phyloP scores from a whole-genome alignment of 805 yeast genomes.

The Wickerhamomyces xylosicus region DNA sequence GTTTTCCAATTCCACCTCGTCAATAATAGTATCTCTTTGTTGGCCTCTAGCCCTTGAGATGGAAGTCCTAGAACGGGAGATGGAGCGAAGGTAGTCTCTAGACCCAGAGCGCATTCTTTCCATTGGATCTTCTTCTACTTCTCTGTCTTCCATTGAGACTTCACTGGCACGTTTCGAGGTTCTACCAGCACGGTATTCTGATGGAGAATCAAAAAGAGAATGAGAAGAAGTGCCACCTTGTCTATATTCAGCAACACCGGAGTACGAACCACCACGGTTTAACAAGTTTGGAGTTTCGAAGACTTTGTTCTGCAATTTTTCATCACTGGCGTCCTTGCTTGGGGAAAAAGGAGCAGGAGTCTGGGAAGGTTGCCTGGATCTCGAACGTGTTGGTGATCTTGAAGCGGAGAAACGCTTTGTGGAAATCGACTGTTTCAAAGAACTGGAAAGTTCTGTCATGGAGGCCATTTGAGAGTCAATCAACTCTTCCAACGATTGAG shows the following conservation, averaged over 20 bases:
- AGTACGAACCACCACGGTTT: constrained; percentile 73
- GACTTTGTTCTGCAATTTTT: constrained; percentile 1
- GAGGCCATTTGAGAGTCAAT: constrained; percentile 22
- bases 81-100: constrained; percentile 47
- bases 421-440: not conserved
- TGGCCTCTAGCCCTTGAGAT: constrained; percentile 23
- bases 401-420: not conserved
- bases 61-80: constrained; percentile 49
- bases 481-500: constrained; percentile 18
- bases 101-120: constrained; percentile 22
- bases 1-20: constrained; percentile 33
- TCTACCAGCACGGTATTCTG: constrained; percentile 20
- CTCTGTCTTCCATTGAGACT: not conserved
- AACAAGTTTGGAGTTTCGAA: constrained; percentile 41
- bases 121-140: constrained; percentile 9
- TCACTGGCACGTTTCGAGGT: constrained; percentile 16
- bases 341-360: not conserved
- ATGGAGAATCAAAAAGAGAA: not conserved
- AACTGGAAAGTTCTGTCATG: constrained; percentile 13
- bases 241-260: constrained; percentile 35
- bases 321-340: not conserved
- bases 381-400: constrained; percentile 5
- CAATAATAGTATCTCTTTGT: constrained; percentile 24
- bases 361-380: constrained; percentile 7
- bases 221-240: constrained; percentile 4